These are phyloP conservation scores for Carpinus fangiana DNA, from an alignment of 306 rosid species.

Conservation along the genomic window DNA sequence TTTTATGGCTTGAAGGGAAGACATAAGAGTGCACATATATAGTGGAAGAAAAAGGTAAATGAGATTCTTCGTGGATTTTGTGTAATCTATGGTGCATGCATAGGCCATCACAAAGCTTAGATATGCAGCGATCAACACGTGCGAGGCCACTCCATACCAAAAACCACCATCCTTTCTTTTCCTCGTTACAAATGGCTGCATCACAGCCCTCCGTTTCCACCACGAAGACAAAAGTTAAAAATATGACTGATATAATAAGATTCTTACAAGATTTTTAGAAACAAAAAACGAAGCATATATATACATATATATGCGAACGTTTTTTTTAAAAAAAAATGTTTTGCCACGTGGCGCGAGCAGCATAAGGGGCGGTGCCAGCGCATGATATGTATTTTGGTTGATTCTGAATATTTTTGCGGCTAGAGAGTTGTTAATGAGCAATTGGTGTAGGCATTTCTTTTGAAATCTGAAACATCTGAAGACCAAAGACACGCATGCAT, in stretches of 20 bases:
- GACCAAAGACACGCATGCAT: slow-evolving; percentile 28
- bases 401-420: slow-evolving; percentile 7
- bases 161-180: slow-evolving; percentile 29
- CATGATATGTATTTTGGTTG: not conserved
- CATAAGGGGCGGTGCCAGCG: not conserved
- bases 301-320: too few species aligned
- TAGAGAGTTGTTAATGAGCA: slow-evolving; percentile 19
- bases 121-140: slow-evolving; percentile 41
- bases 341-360: too few species aligned
- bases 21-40: slow-evolving; percentile 33
- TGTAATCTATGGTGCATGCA: slow-evolving; percentile 45
- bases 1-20: not conserved
- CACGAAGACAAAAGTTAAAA: not conserved
- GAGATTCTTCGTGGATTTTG: not conserved
- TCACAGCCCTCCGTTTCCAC: slow-evolving; percentile 26
- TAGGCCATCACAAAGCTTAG: slow-evolving; percentile 35
- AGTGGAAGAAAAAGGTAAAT: not conserved
- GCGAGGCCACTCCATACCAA: slow-evolving; percentile 12
- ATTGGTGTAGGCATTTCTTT: slow-evolving; percentile 17
- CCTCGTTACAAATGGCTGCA: slow-evolving; percentile 17
- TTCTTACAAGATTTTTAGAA: not conserved
- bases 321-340: too few species aligned
- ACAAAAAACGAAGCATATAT: not conserved
- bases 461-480: slow-evolving; percentile 21
- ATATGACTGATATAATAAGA: not conserved